phyloP scores from a whole-genome alignment of 192 early-diverging fungal genomes.

The Diversispora epigaea region DNA sequence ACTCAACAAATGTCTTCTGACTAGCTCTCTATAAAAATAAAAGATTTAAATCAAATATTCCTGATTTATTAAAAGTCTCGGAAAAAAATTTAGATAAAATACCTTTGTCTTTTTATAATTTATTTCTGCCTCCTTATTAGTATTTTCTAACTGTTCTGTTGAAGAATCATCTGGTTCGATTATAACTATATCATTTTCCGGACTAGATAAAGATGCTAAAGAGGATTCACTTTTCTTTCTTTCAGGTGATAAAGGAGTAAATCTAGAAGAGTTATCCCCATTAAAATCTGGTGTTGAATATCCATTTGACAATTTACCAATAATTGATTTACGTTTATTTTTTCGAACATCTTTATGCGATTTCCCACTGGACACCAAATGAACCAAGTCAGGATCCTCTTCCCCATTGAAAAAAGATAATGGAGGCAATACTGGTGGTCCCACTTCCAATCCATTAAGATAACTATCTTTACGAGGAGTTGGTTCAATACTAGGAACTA shows the following conservation, averaged over 20 bases:
- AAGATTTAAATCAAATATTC: neutral
- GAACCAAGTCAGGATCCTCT: neutral
- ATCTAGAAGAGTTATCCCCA: neutral
- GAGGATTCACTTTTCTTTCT: constrained; percentile 22
- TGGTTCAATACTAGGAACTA: neutral
- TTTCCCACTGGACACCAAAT: neutral
- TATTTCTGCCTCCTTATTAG: constrained; percentile 33
- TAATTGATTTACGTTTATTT: neutral
- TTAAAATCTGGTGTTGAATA: neutral
- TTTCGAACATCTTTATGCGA: neutral
- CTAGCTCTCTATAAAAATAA: constrained; percentile 37
- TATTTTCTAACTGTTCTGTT: constrained; percentile 27
- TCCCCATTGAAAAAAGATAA: constrained; percentile 7
- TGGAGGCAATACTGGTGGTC: constrained; percentile 25
- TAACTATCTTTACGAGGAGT: neutral
- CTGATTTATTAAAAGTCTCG: neutral
- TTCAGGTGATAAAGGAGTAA: neutral
- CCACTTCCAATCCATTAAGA: neutral
- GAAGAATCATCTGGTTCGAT: constrained; percentile 11
- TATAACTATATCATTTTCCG: constrained; percentile 7
- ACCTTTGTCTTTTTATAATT: constrained; percentile 45
- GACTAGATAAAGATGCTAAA: constrained; percentile 9
- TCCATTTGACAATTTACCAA: constrained; percentile 13
- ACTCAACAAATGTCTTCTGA: constrained; percentile 40
- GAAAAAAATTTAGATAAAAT: neutral